Evolutionary conservation across 1,139 yeast species (phyloP), one percentile per base, ranked within the genome.

Genomic region (Schwanniomyces etchellsii): DNA sequence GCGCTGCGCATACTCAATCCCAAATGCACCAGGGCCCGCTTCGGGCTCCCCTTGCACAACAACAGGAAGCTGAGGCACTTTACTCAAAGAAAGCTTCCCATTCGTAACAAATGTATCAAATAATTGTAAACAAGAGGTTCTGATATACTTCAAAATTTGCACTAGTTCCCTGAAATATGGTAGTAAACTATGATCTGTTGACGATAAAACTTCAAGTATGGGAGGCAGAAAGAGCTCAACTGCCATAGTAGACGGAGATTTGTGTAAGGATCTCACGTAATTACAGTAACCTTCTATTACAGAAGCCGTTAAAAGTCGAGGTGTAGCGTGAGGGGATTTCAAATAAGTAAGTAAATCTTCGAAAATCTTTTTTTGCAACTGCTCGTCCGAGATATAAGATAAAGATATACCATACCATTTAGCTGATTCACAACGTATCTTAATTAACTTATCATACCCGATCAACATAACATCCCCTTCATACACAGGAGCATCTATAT

Each of bases 21-120:
- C 75, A 56, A 93, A 93, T 0, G 97, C 97, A 43, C 81, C 89
- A 1, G 95, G 89, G 1, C 96, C 97, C 4, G 97, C 95, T 39
- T 85, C 95, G 1, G 79, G 68, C 50, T 91, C 98, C 21, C 98
- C 98, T 53, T 86, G 93, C 4, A 89, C 96, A 12, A 89, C 79
- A 4, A 86, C 79, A 0, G 98, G 94, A 20, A 93, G 57, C 35
- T 77, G 83, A 1, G 96, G 96, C 10, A 88, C 57, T 51, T 83
- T 85, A 24, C 75, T 69, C n/a, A 79, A 74, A 2, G 93, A 66
- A 12, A 88, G 56, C 53, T 81, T 81, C 5, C 93, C 95, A 18
- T 70, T 71, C 29, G 81, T 88, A 20, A 79, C 72, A 53, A 89
- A 86, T 2, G 83, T 78, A 36, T 80, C 79, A 43, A 88, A 75